Conservation (phyloP, 2,329 filamentous ascomycete genomes). For the Aureobasidium sp. region DNA sequence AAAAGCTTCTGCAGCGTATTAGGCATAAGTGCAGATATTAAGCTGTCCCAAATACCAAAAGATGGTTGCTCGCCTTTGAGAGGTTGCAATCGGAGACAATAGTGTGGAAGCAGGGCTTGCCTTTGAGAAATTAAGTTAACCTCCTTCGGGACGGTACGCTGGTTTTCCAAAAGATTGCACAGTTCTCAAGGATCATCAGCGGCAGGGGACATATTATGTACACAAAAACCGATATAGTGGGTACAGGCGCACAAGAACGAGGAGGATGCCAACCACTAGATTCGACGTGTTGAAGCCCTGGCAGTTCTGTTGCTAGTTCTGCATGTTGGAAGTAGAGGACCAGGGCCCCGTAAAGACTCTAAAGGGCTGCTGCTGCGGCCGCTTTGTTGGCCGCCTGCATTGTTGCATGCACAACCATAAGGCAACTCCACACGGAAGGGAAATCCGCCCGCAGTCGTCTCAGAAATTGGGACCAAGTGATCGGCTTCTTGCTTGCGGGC, state of each 20-base stretch:
- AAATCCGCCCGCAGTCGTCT: slow-evolving; percentile 10
- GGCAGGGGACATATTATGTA: slow-evolving; percentile 13
- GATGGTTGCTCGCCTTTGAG: slow-evolving; percentile 6
- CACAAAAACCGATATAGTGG: slow-evolving; percentile 4
- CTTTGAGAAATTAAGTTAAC: slow-evolving; percentile 14
- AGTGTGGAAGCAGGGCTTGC: slow-evolving; percentile 12
- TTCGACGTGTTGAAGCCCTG: neutral
- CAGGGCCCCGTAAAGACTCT: slow-evolving; percentile 8
- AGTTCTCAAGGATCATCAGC: slow-evolving; percentile 6
- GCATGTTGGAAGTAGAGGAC: slow-evolving; percentile 10
- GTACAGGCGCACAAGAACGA: slow-evolving; percentile 3
- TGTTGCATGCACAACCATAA: slow-evolving; percentile 5
- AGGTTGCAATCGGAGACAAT: slow-evolving; percentile 8
- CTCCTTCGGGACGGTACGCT: slow-evolving; percentile 16
- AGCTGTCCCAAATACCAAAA: neutral
- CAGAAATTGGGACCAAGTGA: slow-evolving; percentile 1
- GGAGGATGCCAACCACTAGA: slow-evolving; percentile 11
- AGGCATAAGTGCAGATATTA: slow-evolving; percentile 16
- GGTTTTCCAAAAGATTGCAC: slow-evolving; percentile 11
- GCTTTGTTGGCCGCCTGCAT: slow-evolving; percentile 16
- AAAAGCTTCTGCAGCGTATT: slow-evolving; percentile 10
- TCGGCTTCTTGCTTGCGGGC: slow-evolving; percentile 12
- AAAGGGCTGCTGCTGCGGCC: slow-evolving; percentile 12
- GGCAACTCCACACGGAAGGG: slow-evolving; percentile 12
- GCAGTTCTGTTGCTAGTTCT: neutral